Base-by-base conservation (phyloP, 371 early-diverging fungal species). In the Lichtheimia ornata region DNA sequence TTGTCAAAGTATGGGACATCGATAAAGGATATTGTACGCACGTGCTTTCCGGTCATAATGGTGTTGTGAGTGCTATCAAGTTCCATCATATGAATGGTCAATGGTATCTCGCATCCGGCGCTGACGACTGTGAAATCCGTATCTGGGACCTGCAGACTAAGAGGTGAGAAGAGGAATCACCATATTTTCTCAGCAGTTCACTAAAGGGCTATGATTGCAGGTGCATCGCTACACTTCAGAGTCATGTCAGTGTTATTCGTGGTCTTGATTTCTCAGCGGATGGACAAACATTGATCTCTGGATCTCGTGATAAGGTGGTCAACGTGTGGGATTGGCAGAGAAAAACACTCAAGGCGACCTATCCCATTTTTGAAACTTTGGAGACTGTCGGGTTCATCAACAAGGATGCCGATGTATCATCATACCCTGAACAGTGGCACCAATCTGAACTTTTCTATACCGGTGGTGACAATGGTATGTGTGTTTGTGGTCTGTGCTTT, bases 1-100 rank as follows among this genome's bases (percentile, higher is more conserved):
- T 92, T 7, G 90, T 98, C 57, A 92, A 91, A 59, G 93, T 97
- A 4, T 98, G 97, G 96, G 96, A 98, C 77, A 91, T 94, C 47
- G 93, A 91, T 56, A 82, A 87, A 55, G 95, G 95, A n/a, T 95
- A 81, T 74, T 94, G 93, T 65, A 97, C 99, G 27, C 99, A 98
- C 71, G 92, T 93, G 69, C 91, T 98, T 62, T 85, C 82, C 50
- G 97, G 98, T 42, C 99, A 98, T 61, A 81, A 90, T 41, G 97
- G 97, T 41, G 88, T 97, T 18, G 78, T 98, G 53, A 87, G 90
- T 50, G 85, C 88, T 0, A 80, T 98, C 24, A 88, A 88, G 60
- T 98, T 97, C 72, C 91, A 91, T 53, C 83, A 88, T 5, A 77
- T 84, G 62, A 63, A 72, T 28, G 73, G 69, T 41, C 76, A 81